Conservation (phyloP, 2,329 filamentous ascomycete genomes). For the Orbilia oligospora region DNA sequence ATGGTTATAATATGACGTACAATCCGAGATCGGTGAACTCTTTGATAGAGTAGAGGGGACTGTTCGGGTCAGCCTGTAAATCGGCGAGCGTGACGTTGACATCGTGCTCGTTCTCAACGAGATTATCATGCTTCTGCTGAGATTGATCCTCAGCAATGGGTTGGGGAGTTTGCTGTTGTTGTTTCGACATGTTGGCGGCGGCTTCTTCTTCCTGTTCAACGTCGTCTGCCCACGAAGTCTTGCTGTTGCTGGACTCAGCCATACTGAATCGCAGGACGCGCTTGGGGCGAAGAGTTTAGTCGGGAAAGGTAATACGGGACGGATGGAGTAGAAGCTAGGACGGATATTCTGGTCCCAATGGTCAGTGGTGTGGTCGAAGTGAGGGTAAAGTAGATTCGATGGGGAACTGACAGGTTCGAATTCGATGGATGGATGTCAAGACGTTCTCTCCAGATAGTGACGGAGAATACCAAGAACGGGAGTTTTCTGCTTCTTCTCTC, state of each 20-base stretch:
- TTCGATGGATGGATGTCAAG: neutral
- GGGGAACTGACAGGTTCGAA: conserved; percentile 9
- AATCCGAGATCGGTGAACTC: conserved; percentile 88
- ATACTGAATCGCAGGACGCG: conserved; percentile 53
- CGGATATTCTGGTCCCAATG: neutral
- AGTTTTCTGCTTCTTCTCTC: too few species aligned
- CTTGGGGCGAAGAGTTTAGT: conserved; percentile 50
- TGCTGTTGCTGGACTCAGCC: conserved; percentile 61
- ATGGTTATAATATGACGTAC: conserved; percentile 71
- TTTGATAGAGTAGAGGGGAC: conserved; percentile 87
- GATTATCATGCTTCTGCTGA: conserved; percentile 63
- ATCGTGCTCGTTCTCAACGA: conserved; percentile 82
- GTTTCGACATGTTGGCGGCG: conserved; percentile 54
- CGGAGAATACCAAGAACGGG: neutral
- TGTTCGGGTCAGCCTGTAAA: conserved; percentile 86
- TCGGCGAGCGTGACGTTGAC: conserved; percentile 95
- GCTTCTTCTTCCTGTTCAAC: conserved; percentile 64
- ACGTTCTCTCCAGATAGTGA: conserved; percentile 7
- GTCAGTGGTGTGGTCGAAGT: neutral
- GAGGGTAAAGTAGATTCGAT: neutral
- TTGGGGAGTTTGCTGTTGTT: conserved; percentile 17
- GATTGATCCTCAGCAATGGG: conserved; percentile 63
- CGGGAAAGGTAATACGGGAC: neutral
- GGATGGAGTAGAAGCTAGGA: neutral
- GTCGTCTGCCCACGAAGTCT: conserved; percentile 68